phyloP scores from a whole-genome alignment of 306 rosid species.

The Psophocarpus tetragonolobus region DNA sequence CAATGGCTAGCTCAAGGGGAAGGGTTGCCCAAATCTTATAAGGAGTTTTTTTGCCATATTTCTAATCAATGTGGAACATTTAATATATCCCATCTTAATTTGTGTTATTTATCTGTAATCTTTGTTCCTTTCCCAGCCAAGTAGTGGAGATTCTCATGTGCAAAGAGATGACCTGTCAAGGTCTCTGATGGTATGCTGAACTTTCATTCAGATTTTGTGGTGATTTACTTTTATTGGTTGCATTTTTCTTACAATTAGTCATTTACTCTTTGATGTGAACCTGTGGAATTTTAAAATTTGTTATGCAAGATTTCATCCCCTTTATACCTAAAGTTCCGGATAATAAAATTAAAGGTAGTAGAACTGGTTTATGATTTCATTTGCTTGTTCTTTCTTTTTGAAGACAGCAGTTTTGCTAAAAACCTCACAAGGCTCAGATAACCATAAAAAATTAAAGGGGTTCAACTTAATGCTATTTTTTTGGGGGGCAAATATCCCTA shows the following conservation, averaged over 20 bases:
- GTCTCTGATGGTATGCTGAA: slow-evolving; percentile 77
- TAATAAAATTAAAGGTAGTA: slow-evolving; percentile 1
- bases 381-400: not conserved
- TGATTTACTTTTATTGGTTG: slow-evolving; percentile 7
- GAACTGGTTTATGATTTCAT: not conserved
- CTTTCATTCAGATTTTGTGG: slow-evolving; percentile 31
- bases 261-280: not conserved
- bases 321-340: not conserved
- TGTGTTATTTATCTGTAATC: slow-evolving; percentile 30
- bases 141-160: slow-evolving; percentile 60
- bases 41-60: not conserved
- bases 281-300: slow-evolving; percentile 11
- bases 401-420: not conserved
- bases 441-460: slow-evolving; percentile 6
- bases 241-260: slow-evolving; percentile 14
- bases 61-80: not conserved
- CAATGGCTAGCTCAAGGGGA: not conserved
- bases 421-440: not conserved
- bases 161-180: slow-evolving; percentile 78
- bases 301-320: not conserved
- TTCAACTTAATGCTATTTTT: not conserved
- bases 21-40: not conserved
- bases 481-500: not conserved
- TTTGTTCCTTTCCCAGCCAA: slow-evolving; percentile 53
- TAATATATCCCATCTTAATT: slow-evolving; percentile 8